Conservation (phyloP, 805 yeast species). For the Cephaloascus albidus region DNA sequence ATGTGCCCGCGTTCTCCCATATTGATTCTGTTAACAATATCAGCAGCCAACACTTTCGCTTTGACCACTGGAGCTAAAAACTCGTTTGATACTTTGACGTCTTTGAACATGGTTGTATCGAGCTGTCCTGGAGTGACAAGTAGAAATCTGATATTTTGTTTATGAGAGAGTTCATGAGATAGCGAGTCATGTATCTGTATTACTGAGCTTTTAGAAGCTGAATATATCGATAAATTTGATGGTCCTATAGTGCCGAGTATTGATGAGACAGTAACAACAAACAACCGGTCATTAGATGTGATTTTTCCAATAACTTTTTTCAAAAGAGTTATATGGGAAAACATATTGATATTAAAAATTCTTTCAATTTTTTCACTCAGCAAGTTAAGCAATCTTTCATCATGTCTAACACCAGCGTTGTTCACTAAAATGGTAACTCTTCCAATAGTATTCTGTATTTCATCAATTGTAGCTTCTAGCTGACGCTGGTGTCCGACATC, state of each 20-base stretch:
- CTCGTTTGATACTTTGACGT: constrained; percentile 21
- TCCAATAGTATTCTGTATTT: constrained; percentile 7
- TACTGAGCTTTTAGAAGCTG: constrained; percentile 33
- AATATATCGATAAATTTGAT: constrained; percentile 26
- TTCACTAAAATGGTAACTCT: constrained; percentile 15
- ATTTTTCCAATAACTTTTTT: constrained; percentile 1
- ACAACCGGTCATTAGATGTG: constrained; percentile 6
- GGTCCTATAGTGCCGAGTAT: constrained; percentile 32
- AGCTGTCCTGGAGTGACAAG: constrained; percentile 36
- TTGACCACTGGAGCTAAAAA: constrained; percentile 34
- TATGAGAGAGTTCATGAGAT: constrained; percentile 16
- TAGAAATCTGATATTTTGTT: constrained; percentile 14
- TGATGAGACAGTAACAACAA: constrained; percentile 28
- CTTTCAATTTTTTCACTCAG: constrained; percentile 9
- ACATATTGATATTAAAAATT: constrained; percentile 5
- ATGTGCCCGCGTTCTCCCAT: constrained; percentile 24
- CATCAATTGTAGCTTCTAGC: constrained; percentile 7
- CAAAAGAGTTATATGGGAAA: constrained; percentile 3
- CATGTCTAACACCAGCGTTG: constrained; percentile 32
- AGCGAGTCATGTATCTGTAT: constrained; percentile 32
- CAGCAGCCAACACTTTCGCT: constrained; percentile 17
- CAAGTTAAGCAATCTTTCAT: constrained; percentile 15
- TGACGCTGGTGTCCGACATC: constrained; percentile 16
- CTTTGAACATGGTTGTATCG: constrained; percentile 27
- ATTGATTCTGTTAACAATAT: constrained; percentile 15